Conservation (phyloP, 2,329 filamentous ascomycete genomes). For the Colletotrichum australisinense region DNA sequence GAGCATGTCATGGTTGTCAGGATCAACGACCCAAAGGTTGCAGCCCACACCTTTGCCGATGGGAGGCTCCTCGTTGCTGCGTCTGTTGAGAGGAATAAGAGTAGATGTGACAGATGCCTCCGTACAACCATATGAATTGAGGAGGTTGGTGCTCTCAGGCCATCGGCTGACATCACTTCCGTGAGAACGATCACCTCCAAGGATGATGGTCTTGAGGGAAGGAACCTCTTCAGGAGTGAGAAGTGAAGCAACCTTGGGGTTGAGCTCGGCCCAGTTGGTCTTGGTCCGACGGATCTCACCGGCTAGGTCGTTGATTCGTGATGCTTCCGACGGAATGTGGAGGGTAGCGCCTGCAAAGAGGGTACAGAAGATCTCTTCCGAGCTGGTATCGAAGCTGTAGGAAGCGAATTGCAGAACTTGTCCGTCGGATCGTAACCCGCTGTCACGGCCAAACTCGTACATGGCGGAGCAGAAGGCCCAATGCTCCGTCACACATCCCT, state of each 20-base stretch:
- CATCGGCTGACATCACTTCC: slow-evolving; percentile 37
- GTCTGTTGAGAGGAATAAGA: slow-evolving; percentile 37
- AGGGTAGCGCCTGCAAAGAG: slow-evolving; percentile 67
- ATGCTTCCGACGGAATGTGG: slow-evolving; percentile 64
- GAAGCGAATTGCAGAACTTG: slow-evolving; percentile 56
- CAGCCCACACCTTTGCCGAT: background rate
- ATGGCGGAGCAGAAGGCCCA: background rate
- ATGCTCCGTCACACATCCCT: background rate
- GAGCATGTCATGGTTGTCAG: background rate
- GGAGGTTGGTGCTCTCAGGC: slow-evolving; percentile 5
- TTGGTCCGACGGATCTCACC: slow-evolving; percentile 61
- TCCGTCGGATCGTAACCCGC: background rate
- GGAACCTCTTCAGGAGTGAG: slow-evolving; percentile 50
- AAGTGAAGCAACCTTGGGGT: slow-evolving; percentile 64
- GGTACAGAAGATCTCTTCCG: slow-evolving; percentile 62
- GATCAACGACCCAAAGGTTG: background rate
- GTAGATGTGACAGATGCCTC: slow-evolving; percentile 59
- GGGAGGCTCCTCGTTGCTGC: background rate
- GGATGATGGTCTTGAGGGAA: slow-evolving; percentile 48
- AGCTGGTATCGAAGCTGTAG: slow-evolving; percentile 64
- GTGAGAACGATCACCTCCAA: slow-evolving; percentile 40
- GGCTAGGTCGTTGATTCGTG: slow-evolving; percentile 60
- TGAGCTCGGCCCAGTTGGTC: slow-evolving; percentile 66
- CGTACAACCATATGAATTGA: slow-evolving; percentile 40
- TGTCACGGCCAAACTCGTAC: slow-evolving; percentile 19